phyloP scores from a whole-genome alignment of 148 eudicot genomes.

The Rhododendron molle region DNA sequence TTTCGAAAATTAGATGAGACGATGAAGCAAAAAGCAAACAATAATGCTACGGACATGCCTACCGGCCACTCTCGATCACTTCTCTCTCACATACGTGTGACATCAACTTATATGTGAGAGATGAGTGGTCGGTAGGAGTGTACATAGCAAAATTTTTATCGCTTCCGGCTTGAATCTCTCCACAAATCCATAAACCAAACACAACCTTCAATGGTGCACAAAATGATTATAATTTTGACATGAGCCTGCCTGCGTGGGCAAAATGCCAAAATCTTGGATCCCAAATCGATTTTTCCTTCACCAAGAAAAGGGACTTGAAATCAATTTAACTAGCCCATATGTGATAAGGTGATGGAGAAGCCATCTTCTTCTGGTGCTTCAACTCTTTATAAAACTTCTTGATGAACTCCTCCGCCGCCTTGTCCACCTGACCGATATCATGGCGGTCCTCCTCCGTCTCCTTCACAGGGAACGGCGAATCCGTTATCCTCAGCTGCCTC shows the following conservation, averaged over 20 bases:
- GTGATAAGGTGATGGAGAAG: conserved; percentile 49
- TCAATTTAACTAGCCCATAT: conserved; percentile 19
- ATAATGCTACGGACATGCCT: too few relatives aligned
- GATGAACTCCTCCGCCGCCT: conserved; percentile 73
- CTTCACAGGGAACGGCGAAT: conserved; percentile 62
- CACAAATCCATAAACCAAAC: neutral
- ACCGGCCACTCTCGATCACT: too few relatives aligned
- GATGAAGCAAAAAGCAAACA: neutral
- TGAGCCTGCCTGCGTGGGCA: neutral
- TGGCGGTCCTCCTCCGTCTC: conserved; percentile 33
- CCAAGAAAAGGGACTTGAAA: neutral
- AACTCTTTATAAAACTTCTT: conserved; percentile 55
- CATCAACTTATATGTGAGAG: too few relatives aligned
- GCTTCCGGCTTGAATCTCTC: neutral
- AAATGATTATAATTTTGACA: neutral
- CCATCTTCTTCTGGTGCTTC: conserved; percentile 44
- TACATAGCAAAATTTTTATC: too few relatives aligned
- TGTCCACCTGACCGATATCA: conserved; percentile 32
- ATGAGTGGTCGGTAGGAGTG: too few relatives aligned
- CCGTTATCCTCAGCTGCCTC: conserved; percentile 62
- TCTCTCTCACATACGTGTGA: too few relatives aligned
- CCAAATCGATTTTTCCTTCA: neutral
- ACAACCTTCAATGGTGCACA: neutral
- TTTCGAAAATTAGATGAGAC: neutral
- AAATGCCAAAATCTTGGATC: neutral